A percentile compares a stretch with the other conserved stretches of the same genome.
Conservation (phyloP, 805 yeast species). For the Metschnikowia cubensis region DNA sequence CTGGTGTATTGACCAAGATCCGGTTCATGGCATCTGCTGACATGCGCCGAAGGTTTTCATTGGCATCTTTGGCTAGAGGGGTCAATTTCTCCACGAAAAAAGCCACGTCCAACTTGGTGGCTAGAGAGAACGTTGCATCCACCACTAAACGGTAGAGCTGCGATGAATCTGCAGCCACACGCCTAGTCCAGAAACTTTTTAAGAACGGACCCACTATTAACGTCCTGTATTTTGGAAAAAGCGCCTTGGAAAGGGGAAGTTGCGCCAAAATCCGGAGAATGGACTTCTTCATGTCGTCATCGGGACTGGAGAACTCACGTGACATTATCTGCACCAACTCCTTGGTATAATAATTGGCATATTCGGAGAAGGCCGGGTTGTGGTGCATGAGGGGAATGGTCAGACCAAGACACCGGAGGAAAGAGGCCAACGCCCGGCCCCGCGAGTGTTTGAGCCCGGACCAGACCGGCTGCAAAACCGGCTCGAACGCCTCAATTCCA, state of each 20-base stretch:
- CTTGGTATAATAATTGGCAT: constrained; percentile 69
- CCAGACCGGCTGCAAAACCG: constrained; percentile 74
- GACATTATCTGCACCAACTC: constrained; percentile 65
- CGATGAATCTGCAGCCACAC: constrained; percentile 63
- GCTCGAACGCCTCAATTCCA: constrained; percentile 86
- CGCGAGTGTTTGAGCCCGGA: constrained; percentile 69
- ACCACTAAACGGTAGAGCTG: constrained; percentile 58
- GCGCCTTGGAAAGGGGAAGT: constrained; percentile 58
- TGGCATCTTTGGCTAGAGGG: constrained; percentile 67
- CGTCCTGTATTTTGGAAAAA: constrained; percentile 41
- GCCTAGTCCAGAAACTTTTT: constrained; percentile 73
- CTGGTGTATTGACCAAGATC: constrained; percentile 40
- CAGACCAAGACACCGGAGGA: constrained; percentile 71
- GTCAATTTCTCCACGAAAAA: constrained; percentile 56
- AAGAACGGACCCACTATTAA: constrained; percentile 62
- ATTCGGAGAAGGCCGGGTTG: constrained; percentile 52
- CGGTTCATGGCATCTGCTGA: constrained; percentile 65
- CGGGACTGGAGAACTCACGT: constrained; percentile 76
- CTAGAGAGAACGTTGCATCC: constrained; percentile 65
- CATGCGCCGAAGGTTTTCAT: constrained; percentile 77
- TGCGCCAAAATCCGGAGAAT: constrained; percentile 65
- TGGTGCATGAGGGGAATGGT: constrained; percentile 80
- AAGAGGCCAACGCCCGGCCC: constrained; percentile 74
- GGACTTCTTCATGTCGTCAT: constrained; percentile 79
- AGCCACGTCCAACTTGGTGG: constrained; percentile 64